Evolutionary conservation across 73 alveolate genomes (phyloP).

Genomic region (Durusdinium trenchii): DNA sequence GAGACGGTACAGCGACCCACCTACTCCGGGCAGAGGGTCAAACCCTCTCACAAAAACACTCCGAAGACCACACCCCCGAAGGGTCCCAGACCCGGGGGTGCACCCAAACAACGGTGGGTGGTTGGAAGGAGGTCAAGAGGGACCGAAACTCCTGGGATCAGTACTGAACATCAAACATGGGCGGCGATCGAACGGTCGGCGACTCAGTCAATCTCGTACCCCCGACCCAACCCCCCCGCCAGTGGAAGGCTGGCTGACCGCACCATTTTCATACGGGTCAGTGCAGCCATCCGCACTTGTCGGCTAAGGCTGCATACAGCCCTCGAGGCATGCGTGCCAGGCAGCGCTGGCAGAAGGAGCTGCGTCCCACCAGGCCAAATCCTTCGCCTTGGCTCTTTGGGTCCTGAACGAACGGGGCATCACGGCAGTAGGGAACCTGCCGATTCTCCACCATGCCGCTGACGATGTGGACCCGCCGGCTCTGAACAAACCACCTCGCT

Average conservation of each 20-base stretch:
- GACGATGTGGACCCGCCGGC: too few species aligned
- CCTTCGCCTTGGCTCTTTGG: not conserved
- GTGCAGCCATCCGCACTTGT: not conserved
- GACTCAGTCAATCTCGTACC: not conserved
- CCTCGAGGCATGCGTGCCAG: conserved; percentile 6
- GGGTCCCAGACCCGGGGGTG: too few species aligned
- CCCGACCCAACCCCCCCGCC: not conserved
- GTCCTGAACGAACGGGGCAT: not conserved
- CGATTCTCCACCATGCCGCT: too few species aligned
- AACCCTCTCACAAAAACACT: not conserved
- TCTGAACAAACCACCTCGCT: too few species aligned
- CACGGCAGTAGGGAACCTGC: not conserved
- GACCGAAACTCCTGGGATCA: too few species aligned
- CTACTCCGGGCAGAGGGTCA: too few species aligned
- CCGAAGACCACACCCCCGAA: not conserved
- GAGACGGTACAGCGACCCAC: not conserved
- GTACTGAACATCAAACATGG: too few species aligned
- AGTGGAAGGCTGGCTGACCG: too few species aligned
- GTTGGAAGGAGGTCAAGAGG: too few species aligned
- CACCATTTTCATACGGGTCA: not conserved
- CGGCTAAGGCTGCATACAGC: not conserved
- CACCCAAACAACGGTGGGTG: too few species aligned
- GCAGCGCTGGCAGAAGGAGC: not conserved
- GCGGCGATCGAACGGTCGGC: not conserved
- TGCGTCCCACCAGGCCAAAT: not conserved